phyloP scores from a whole-genome alignment of 129 eudicot species.

The Ambrosia artemisiifolia region DNA sequence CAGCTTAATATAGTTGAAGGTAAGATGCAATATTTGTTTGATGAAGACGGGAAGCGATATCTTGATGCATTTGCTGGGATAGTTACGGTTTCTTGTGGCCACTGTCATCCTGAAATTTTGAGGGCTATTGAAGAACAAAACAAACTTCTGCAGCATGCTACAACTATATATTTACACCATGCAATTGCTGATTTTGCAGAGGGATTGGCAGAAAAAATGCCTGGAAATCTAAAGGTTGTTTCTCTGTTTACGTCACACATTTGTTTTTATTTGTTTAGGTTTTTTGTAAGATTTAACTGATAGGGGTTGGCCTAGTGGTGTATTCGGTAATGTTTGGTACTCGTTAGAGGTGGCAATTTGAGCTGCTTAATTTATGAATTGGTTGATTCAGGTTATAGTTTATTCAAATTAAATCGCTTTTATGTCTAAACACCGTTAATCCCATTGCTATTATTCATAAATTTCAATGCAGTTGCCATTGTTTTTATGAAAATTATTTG shows the following conservation, averaged over 20 bases:
- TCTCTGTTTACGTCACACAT: background rate
- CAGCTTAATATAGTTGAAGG: conserved; percentile 98
- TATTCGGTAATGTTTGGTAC: background rate
- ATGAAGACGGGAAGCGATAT: conserved; percentile 81
- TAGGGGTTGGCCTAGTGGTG: background rate
- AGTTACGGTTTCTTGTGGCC: conserved; percentile 98
- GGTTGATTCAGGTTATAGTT: background rate
- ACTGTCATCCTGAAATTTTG: conserved; percentile 88
- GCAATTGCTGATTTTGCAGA: conserved; percentile 98
- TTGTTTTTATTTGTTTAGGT: background rate
- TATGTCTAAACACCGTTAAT: background rate
- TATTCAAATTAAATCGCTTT: background rate
- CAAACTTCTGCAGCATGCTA: conserved; percentile 95
- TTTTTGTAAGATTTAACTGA: background rate
- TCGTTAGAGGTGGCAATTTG: background rate
- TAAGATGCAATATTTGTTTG: conserved; percentile 94
- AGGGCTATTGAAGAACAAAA: conserved; percentile 72
- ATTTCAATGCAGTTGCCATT: background rate
- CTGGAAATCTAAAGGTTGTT: conserved; percentile 83
- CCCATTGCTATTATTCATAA: background rate
- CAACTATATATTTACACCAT: conserved; percentile 92
- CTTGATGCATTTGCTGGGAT: conserved; percentile 99
- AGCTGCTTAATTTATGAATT: background rate
- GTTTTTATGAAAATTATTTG: background rate
- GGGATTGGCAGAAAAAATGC: conserved; percentile 92